Conservation (phyloP, 2,329 filamentous ascomycete genomes). For the Nothophaeocryptopus gaeumannii region DNA sequence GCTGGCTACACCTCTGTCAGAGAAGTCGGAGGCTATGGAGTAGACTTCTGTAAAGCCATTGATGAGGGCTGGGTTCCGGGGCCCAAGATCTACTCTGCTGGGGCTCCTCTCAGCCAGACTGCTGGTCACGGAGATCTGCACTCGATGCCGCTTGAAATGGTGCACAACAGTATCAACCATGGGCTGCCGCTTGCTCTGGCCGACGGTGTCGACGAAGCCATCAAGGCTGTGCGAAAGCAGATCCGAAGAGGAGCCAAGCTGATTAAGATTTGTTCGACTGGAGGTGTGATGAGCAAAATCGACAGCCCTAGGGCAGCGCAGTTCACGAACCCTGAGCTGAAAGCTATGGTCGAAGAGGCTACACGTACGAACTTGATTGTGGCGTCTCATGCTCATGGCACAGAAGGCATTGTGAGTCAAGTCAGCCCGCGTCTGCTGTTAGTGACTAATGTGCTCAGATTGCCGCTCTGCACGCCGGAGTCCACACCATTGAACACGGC, state of each 20-base stretch:
- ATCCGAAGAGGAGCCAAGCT: slow-evolving; percentile 17
- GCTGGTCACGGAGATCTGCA: slow-evolving; percentile 52
- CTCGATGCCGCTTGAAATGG: slow-evolving; percentile 35
- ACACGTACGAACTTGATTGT: slow-evolving; percentile 23
- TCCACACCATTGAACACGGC: slow-evolving; percentile 50
- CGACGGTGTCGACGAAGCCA: slow-evolving; percentile 16
- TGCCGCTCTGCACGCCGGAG: slow-evolving; percentile 46
- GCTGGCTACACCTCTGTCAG: slow-evolving; percentile 53
- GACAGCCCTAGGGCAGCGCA: slow-evolving; percentile 25
- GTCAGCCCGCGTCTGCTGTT: neutral
- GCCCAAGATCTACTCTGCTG: slow-evolving; percentile 51
- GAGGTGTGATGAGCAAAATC: slow-evolving; percentile 32
- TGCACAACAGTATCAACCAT: slow-evolving; percentile 34
- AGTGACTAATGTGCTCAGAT: slow-evolving; percentile 23
- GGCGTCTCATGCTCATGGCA: slow-evolving; percentile 37
- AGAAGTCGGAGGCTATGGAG: slow-evolving; percentile 51
- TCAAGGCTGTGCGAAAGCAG: slow-evolving; percentile 14
- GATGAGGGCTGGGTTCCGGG: slow-evolving; percentile 47
- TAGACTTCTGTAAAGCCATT: slow-evolving; percentile 45
- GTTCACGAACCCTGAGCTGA: slow-evolving; percentile 24
- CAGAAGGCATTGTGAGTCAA: slow-evolving; percentile 36
- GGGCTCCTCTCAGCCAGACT: slow-evolving; percentile 47
- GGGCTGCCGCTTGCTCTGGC: slow-evolving; percentile 28
- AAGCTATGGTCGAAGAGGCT: slow-evolving; percentile 28
- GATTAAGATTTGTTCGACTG: slow-evolving; percentile 29